phyloP scores from a whole-genome alignment of 2,329 filamentous ascomycete genomes.

The Plenodomus biglobosus region DNA sequence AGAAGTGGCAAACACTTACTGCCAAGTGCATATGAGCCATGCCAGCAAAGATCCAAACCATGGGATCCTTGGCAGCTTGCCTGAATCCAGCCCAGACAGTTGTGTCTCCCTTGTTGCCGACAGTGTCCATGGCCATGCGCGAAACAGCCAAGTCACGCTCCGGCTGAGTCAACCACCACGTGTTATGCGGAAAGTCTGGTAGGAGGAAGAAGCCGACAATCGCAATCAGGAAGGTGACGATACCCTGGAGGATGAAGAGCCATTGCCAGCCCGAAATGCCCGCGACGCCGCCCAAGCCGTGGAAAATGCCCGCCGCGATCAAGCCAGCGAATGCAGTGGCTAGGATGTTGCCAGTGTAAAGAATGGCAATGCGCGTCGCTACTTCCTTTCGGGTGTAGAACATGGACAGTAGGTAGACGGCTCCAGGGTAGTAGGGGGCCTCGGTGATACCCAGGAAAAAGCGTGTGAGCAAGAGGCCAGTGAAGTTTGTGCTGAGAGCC shows the following conservation, averaged over 20 bases:
- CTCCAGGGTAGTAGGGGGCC: constrained; percentile 44
- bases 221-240: constrained; percentile 38
- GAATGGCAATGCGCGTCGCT: constrained; percentile 55
- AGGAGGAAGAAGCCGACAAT: constrained; percentile 46
- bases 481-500: constrained; percentile 47
- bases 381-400: constrained; percentile 46
- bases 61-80: constrained; percentile 54
- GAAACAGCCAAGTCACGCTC: constrained; percentile 46
- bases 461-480: constrained; percentile 47
- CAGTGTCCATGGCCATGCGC: constrained; percentile 51
- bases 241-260: constrained; percentile 36
- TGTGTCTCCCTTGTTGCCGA: constrained; percentile 50
- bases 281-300: constrained; percentile 24
- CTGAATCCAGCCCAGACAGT: constrained; percentile 54
- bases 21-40: constrained; percentile 32
- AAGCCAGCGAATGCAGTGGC: constrained; percentile 49
- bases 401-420: constrained; percentile 40
- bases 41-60: constrained; percentile 46
- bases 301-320: constrained; percentile 43
- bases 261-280: constrained; percentile 31
- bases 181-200: constrained; percentile 44
- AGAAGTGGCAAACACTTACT: background rate
- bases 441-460: constrained; percentile 50
- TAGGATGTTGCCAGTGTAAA: constrained; percentile 47
- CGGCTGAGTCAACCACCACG: constrained; percentile 49